Evolutionary conservation across 2,329 filamentous ascomycete genomes (phyloP), one percentile per base, ranked within the genome.

Genomic region (Fusarium penzigii): DNA sequence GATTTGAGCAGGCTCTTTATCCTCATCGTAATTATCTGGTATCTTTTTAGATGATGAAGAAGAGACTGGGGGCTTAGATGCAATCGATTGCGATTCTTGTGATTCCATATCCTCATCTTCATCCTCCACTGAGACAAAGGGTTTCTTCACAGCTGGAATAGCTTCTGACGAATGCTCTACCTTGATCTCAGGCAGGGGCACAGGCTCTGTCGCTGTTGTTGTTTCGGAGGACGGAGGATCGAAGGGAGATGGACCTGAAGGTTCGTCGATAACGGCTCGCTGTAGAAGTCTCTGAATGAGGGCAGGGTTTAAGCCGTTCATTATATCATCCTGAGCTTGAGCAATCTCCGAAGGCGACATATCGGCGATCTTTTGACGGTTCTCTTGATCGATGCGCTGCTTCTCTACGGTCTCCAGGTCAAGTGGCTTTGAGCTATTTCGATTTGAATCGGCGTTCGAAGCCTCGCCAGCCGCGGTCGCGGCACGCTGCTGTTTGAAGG

Each of bases 331-430:
- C 41, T 88, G 84, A 54, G 94, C 92, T 61, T 87, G 79, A 56
- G 89, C 85, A 52, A 97, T 96, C 71, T 97, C 90, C 38, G 84
- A 82, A 0, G 84, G 75, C 2, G 88, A 89, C 94, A 99, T 97
- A 25, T 79, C 77, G 13, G 85, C 86, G 43, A 99, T 71, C 54
- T 82, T 83, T 52, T 85, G 80, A 42, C 75, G 83, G 65, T 97
- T 99, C 69, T 97, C 92, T 60, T 85, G 80, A 65, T 93, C 89
- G 68, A 99, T 97, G 6, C 81, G 78, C 56, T 76, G 75, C 65
- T 83, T 85, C 66, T 96, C 92, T 41, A 80, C 76, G 11, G 79
- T 70, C 40, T 77, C 75, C 39, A 72, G 67, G 36, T 57, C 64
- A 53, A 59, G 17, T 1, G 20, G 14, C 17, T 56, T 47, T 3